These are phyloP conservation scores for Aureobasidium sp. DNA, from an alignment of 2,329 filamentous ascomycete genomes.

Conservation along the genomic window DNA sequence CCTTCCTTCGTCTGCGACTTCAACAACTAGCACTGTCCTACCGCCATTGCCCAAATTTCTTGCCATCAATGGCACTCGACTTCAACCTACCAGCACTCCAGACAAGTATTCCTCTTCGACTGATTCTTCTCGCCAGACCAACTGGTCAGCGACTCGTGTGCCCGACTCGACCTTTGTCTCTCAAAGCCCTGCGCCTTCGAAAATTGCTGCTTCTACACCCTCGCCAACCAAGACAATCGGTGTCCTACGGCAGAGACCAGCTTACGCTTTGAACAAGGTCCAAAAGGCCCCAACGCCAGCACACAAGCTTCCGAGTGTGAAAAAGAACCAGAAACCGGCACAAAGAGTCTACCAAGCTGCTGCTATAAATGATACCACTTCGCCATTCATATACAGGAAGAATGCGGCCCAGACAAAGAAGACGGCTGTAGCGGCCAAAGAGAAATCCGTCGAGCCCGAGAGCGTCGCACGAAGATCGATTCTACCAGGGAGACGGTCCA, in stretches of 20 bases:
- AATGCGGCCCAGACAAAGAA: neutral
- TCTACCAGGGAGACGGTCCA: neutral
- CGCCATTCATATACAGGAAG: slow-evolving; percentile 13
- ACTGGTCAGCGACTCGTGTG: neutral
- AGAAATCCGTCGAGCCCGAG: neutral
- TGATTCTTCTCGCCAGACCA: neutral
- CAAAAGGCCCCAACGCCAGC: neutral
- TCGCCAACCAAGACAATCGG: neutral
- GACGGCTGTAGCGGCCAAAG: neutral
- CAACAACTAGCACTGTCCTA: neutral
- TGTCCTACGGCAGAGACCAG: neutral
- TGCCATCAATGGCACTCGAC: neutral
- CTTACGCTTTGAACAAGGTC: neutral
- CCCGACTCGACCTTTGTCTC: slow-evolving; percentile 2
- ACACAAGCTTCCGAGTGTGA: neutral
- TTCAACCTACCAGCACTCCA: neutral
- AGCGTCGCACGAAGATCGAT: neutral
- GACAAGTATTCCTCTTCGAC: neutral
- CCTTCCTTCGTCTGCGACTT: neutral
- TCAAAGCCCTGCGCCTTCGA: slow-evolving; percentile 1
- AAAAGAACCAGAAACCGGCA: neutral
- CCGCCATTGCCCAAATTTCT: neutral
- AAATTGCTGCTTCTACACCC: neutral
- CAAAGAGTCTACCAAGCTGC: slow-evolving; percentile 4
- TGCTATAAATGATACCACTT: neutral